Percentiles rank a stretch among this genome's conserved stretches.
phyloP scores from a whole-genome alignment of 75 land plant species.

The Cryptomeria japonica region DNA sequence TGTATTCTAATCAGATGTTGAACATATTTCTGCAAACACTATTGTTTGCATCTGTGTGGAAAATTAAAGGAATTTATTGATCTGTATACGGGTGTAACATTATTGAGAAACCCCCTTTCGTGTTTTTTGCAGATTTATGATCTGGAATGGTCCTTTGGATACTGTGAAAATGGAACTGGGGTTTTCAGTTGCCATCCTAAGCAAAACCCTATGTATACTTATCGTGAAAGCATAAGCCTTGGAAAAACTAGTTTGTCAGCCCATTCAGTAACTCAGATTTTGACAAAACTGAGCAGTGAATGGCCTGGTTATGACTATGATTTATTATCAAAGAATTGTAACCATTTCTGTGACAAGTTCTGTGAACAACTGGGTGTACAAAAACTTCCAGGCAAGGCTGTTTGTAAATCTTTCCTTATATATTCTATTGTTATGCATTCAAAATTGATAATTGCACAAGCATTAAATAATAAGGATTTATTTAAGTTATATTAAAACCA shows the following conservation, averaged over 20 bases:
- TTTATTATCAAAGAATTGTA: slow-evolving; percentile 80
- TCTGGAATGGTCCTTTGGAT: slow-evolving; percentile 98
- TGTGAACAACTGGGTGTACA: slow-evolving; percentile 70
- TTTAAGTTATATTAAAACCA: neutral
- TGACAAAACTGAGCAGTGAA: slow-evolving; percentile 66
- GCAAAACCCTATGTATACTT: slow-evolving; percentile 90
- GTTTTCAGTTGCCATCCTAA: slow-evolving; percentile 84
- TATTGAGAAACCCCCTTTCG: neutral
- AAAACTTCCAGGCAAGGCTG: slow-evolving; percentile 74
- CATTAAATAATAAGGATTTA: neutral
- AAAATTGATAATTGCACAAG: neutral
- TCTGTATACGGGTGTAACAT: neutral
- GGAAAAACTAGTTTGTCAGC: slow-evolving; percentile 62
- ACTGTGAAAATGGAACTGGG: slow-evolving; percentile 85
- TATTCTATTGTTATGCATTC: neutral
- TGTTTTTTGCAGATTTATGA: slow-evolving; percentile 63
- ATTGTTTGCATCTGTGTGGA: neutral
- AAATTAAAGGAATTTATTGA: neutral
- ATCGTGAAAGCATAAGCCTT: slow-evolving; percentile 73
- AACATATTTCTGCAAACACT: neutral
- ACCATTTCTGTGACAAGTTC: slow-evolving; percentile 92
- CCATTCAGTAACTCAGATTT: slow-evolving; percentile 52
- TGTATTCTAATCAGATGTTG: neutral
- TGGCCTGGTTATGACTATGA: slow-evolving; percentile 89
- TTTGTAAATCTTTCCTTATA: neutral